Evolutionary conservation across 2,329 filamentous ascomycete species (phyloP).

Genomic region (Penicillium sp.): DNA sequence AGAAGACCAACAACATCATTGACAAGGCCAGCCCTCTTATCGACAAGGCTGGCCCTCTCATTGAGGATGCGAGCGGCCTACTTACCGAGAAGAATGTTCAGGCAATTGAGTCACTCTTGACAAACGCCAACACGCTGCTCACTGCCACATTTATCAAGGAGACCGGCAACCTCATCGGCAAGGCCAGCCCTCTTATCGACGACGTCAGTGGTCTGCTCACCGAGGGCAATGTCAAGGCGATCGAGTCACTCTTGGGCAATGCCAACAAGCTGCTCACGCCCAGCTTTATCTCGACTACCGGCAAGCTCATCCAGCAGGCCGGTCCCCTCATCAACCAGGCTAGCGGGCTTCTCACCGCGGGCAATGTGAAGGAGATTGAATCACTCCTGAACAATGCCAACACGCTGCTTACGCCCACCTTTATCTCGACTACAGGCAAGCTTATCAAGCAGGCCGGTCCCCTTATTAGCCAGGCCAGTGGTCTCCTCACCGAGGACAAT

Average conservation of each 20-base stretch:
- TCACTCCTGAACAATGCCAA: constrained; percentile 37
- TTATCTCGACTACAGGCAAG: constrained; percentile 14
- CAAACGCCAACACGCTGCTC: constrained; percentile 29
- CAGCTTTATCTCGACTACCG: constrained; percentile 14
- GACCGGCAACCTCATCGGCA: constrained; percentile 16
- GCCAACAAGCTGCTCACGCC: constrained; percentile 17
- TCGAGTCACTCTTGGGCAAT: constrained; percentile 52
- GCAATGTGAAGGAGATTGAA: constrained; percentile 74
- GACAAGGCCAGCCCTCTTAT: constrained; percentile 22
- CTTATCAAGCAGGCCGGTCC: constrained; percentile 18
- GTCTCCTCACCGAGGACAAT: constrained; percentile 52
- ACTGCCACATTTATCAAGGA: constrained; percentile 27
- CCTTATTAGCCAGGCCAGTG: not conserved
- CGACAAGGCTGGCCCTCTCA: constrained; percentile 16
- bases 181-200: constrained; percentile 6
- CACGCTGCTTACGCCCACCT: constrained; percentile 12
- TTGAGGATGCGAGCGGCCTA: constrained; percentile 11
- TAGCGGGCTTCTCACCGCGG: constrained; percentile 29
- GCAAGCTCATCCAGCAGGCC: constrained; percentile 17
- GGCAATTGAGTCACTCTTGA: constrained; percentile 8
- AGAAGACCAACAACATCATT: constrained; percentile 21
- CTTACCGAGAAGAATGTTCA: constrained; percentile 8
- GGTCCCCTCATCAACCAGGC: constrained; percentile 3
- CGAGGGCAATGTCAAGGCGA: constrained; percentile 66
- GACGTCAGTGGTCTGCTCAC: constrained; percentile 5